Base-by-base conservation (phyloP, 2,329 filamentous ascomycete species). In the Fusarium sp. region DNA sequence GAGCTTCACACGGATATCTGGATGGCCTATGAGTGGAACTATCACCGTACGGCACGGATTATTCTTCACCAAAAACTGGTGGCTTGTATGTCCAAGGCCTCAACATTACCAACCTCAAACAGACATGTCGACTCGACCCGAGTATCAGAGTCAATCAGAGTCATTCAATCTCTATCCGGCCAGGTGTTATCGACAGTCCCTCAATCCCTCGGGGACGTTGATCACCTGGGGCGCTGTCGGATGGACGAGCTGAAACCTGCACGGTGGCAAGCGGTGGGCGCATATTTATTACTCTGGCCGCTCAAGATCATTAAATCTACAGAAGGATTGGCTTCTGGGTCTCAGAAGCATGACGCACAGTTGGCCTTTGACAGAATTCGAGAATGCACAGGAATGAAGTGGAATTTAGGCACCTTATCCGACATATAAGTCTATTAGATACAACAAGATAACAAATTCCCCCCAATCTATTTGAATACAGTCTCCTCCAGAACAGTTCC, bases 1-100 rank as follows among this genome's bases (percentile, higher is more conserved):
- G 73, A 82, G 57, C 62, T 83, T 3, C 81, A 82, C 56, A 61
- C 71, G 4, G 81, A 82, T 66, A 54, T 82, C 1, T 82, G 81
- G 81, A 80, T 79, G 61, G 77, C 79, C 6, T 83, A 83, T 43
- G 81, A 82, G 61, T 82, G 80, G 78, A 81, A 82, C 48, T 82
- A 82, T 50, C 78, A 82, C 47, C 74, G 80, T 3, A 76, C 80
- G 30, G 80, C 78, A 6, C 75, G 79, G 5, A 79, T 82, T 27
- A 75, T 81, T n/a, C 71, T 82, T 6, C 75, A 79, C 15, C 75
- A 80, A 52, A 78, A 81, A 18, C 60, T 82, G 1, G 53, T 81
- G 3, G 63, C 74, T 37, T 82, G 78, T 44, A 37, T 79, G 13
- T 59, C 7, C 69, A 59, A 11, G 50, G 31, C 16, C 3, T 43